Conservation (phyloP, 768 basidiomycete genomes). For the Pilatotrama ljubarskyi region DNA sequence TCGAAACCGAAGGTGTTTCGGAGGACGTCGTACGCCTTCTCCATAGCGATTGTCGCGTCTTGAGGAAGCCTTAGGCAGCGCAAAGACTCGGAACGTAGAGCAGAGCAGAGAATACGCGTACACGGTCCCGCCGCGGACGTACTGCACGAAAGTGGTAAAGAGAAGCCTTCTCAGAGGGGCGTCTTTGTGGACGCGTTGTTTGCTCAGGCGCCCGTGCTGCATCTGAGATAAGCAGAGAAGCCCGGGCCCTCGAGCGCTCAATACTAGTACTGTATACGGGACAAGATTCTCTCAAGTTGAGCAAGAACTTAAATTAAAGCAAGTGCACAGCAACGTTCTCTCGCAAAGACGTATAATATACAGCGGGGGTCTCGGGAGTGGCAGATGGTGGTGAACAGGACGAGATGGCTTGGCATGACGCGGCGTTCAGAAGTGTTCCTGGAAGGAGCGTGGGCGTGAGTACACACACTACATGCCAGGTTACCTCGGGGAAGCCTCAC, state of each 20-base stretch:
- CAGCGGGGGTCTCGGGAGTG: conserved; percentile 9
- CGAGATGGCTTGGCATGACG: conserved; percentile 3
- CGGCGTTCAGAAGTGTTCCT: conserved; percentile 61
- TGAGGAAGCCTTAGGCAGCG: background rate
- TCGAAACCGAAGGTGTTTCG: conserved; percentile 38
- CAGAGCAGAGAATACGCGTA: background rate
- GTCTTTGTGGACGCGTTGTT: conserved; percentile 17
- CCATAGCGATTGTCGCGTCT: conserved; percentile 30
- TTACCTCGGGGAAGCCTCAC: conserved; percentile 34
- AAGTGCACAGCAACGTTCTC: conserved; percentile 14
- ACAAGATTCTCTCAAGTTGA: conserved; percentile 5
- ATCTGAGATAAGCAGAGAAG: background rate
- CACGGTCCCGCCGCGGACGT: background rate
- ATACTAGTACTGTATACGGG: background rate
- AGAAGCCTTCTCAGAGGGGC: background rate
- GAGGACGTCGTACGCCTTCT: conserved; percentile 34
- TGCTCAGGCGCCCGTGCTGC: background rate
- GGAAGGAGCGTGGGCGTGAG: conserved; percentile 3
- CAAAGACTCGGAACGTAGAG: background rate
- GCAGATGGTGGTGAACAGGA: background rate
- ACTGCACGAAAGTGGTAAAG: background rate
- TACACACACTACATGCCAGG: background rate
- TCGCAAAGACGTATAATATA: conserved; percentile 6
- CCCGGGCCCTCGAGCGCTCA: background rate
- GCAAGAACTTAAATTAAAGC: conserved; percentile 14